A percentile compares a stretch with the other conserved stretches of the same genome.
phyloP scores from a whole-genome alignment of 306 rosid species.

The Leucaena leucocephala region DNA sequence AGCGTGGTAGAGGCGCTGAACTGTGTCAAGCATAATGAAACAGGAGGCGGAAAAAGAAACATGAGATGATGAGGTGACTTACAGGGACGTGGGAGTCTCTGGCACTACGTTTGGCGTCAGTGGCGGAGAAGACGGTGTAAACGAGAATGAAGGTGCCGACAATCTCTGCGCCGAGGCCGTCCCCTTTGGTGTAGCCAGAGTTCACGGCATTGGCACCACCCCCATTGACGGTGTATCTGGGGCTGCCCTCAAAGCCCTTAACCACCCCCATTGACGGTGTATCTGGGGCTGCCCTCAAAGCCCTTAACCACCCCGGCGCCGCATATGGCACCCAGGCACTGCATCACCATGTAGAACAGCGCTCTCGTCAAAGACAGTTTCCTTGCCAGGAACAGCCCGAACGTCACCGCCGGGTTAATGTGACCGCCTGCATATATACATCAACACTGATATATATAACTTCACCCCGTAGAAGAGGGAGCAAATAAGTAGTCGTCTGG shows the following conservation, averaged over 20 bases:
- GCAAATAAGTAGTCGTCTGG: neutral
- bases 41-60: neutral
- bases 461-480: neutral
- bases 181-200: slow-evolving; percentile 87
- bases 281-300: slow-evolving; percentile 42
- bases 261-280: slow-evolving; percentile 38
- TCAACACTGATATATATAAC: neutral
- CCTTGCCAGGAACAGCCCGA: slow-evolving; percentile 83
- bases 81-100: slow-evolving; percentile 67
- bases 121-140: slow-evolving; percentile 82
- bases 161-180: slow-evolving; percentile 58
- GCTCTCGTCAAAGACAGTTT: slow-evolving; percentile 87
- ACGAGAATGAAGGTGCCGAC: slow-evolving; percentile 54
- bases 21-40: neutral
- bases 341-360: slow-evolving; percentile 84
- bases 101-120: slow-evolving; percentile 93
- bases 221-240: neutral
- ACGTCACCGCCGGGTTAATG: slow-evolving; percentile 59
- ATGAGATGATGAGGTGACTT: neutral
- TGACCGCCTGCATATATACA: slow-evolving; percentile 42
- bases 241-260: slow-evolving; percentile 51
- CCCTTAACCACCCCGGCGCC: slow-evolving; percentile 57
- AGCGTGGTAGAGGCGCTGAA: neutral
- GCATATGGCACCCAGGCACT: slow-evolving; percentile 70
- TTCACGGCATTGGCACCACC: slow-evolving; percentile 79